phyloP scores from a whole-genome alignment of 2,329 filamentous ascomycete species.

The Chaetomium sp. region DNA sequence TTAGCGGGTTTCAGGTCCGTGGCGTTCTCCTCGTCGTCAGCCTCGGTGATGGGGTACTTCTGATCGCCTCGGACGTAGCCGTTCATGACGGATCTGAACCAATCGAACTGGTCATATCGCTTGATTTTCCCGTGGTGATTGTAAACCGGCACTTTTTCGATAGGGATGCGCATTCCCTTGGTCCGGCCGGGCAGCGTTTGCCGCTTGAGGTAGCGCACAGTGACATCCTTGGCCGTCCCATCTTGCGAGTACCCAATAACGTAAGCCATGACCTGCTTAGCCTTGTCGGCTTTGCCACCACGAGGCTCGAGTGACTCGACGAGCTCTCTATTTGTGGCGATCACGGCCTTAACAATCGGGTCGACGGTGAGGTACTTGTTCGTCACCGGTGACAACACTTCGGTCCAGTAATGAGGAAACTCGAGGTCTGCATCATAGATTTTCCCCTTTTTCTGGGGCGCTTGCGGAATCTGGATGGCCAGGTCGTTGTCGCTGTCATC shows the following conservation, averaged over 20 bases:
- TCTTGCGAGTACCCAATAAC: conserved; percentile 80
- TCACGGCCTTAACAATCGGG: conserved; percentile 65
- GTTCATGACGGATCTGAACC: conserved; percentile 81
- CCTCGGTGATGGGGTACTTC: conserved; percentile 61
- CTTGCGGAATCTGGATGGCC: conserved; percentile 57
- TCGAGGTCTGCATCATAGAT: conserved; percentile 75
- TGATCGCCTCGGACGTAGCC: conserved; percentile 62
- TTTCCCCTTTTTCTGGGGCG: conserved; percentile 48
- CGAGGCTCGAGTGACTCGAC: conserved; percentile 78
- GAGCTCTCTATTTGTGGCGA: conserved; percentile 73
- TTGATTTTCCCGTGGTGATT: conserved; percentile 76
- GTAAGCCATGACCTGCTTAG: conserved; percentile 88
- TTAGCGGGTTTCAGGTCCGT: conserved; percentile 74
- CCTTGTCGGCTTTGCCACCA: conserved; percentile 78
- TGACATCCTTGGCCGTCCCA: conserved; percentile 92
- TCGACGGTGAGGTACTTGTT: conserved; percentile 80
- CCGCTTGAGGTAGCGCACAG: conserved; percentile 82
- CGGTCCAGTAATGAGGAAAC: conserved; percentile 91
- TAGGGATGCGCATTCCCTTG: conserved; percentile 76
- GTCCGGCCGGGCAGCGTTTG: conserved; percentile 85
- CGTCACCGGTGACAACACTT: conserved; percentile 80
- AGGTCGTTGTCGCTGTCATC: conserved; percentile 62
- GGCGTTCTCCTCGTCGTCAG: conserved; percentile 77
- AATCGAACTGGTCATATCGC: conserved; percentile 77
- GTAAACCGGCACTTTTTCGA: conserved; percentile 80